Conservation (phyloP, 148 eudicot species). For the Euryodendron excelsum region DNA sequence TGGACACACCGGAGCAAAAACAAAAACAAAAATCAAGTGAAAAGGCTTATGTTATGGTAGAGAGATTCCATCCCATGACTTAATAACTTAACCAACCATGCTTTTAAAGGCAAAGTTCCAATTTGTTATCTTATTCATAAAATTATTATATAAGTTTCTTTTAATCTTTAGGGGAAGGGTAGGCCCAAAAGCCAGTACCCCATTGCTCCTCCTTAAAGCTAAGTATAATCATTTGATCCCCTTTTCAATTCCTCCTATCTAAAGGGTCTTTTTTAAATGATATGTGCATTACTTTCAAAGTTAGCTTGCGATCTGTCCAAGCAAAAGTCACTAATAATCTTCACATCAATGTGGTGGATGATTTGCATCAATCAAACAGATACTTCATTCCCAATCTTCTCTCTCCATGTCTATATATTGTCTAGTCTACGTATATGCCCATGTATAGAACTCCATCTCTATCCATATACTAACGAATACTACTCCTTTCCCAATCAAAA, state of each 20-base stretch:
- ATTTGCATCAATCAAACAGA: slow-evolving; percentile 24
- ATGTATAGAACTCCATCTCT: neutral
- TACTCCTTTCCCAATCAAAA: neutral
- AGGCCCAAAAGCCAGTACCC: slow-evolving; percentile 16
- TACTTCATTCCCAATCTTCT: slow-evolving; percentile 4
- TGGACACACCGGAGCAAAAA: no score
- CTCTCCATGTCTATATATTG: neutral
- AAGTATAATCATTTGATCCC: slow-evolving; percentile 41
- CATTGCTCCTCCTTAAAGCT: slow-evolving; percentile 65
- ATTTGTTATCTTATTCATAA: slow-evolving; percentile 1
- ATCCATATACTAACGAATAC: neutral
- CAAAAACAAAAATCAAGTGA: no score
- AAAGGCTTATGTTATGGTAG: slow-evolving; percentile 17
- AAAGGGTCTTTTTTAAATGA: slow-evolving; percentile 20
- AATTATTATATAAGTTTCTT: neutral
- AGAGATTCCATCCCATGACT: slow-evolving; percentile 12
- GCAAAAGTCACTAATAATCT: slow-evolving; percentile 41
- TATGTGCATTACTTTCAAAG: slow-evolving; percentile 27
- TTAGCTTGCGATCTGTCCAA: slow-evolving; percentile 43
- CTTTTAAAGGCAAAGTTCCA: slow-evolving; percentile 11
- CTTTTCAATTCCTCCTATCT: slow-evolving; percentile 7
- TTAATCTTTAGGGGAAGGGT: neutral
- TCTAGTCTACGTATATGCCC: slow-evolving; percentile 3
- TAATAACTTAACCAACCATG: slow-evolving; percentile 27
- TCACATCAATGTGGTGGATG: slow-evolving; percentile 31